Percentiles rank a stretch among this genome's conserved stretches.
These are phyloP conservation scores for Takakia lepidozioides DNA, from an alignment of 225 moss, liverwort and hornwort genomes.

Conservation along the genomic window DNA sequence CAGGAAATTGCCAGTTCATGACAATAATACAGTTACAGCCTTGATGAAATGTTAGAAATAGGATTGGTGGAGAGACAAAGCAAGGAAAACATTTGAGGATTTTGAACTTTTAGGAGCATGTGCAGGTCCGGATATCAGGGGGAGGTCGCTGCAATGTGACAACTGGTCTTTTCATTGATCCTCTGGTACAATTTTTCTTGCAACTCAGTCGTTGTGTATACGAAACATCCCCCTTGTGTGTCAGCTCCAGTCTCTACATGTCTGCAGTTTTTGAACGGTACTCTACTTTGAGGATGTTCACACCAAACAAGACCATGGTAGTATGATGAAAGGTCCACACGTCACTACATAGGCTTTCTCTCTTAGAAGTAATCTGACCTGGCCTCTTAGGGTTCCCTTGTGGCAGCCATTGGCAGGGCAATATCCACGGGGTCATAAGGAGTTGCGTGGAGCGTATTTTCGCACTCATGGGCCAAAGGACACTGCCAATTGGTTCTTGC, in stretches of 20 bases:
- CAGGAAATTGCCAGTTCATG: background rate
- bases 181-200: conserved; percentile 38
- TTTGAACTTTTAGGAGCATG: too few relatives aligned
- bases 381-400: conserved; percentile 3
- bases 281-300: background rate
- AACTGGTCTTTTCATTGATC: conserved; percentile 73
- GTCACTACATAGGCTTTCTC: background rate
- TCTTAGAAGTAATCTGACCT: background rate
- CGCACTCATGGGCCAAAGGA: conserved; percentile 75
- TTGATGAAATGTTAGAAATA: background rate
- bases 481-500: conserved; percentile 67
- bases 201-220: too few relatives aligned
- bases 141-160: conserved; percentile 98
- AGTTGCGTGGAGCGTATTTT: conserved; percentile 83
- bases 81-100: background rate
- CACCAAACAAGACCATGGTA: background rate
- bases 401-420: conserved; percentile 87
- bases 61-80: too few relatives aligned
- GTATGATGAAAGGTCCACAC: too few relatives aligned
- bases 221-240: background rate
- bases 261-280: background rate
- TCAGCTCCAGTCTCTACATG: background rate
- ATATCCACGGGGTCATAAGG: conserved; percentile 89
- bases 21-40: background rate
- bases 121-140: conserved; percentile 81